These are phyloP conservation scores for Tephrocybe rancida DNA, from an alignment of 768 basidiomycete genomes.

Conservation along the genomic window DNA sequence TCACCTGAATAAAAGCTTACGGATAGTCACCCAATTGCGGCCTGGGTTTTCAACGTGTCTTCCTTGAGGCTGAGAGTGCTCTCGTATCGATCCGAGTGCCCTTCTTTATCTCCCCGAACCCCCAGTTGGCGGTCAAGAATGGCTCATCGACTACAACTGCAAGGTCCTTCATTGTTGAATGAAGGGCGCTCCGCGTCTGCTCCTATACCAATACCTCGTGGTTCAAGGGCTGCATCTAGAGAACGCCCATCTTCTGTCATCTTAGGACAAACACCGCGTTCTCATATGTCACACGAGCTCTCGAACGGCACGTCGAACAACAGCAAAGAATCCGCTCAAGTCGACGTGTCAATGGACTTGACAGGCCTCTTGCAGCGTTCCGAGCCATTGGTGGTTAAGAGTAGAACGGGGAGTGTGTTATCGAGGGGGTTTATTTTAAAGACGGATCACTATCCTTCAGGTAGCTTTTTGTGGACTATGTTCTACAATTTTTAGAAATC, in stretches of 20 bases:
- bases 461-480: conserved; percentile 30
- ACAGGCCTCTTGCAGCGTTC: conserved; percentile 66
- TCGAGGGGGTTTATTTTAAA: conserved; percentile 92
- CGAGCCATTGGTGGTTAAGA: conserved; percentile 78
- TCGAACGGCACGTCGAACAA: neutral
- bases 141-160: conserved; percentile 14
- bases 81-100: neutral
- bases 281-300: conserved; percentile 14
- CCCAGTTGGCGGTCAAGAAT: conserved; percentile 7
- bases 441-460: conserved; percentile 87
- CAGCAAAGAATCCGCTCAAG: neutral
- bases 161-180: conserved; percentile 3
- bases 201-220: conserved; percentile 19
- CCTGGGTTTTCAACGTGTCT: conserved; percentile 15
- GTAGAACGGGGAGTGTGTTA: conserved; percentile 80
- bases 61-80: conserved; percentile 4
- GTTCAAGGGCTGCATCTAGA: conserved; percentile 10
- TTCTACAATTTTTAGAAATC: neutral
- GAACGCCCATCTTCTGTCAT: conserved; percentile 18
- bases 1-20: too few species aligned
- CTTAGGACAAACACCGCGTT: conserved; percentile 6
- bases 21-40: too few species aligned
- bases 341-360: conserved; percentile 52
- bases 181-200: conserved; percentile 16
- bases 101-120: neutral